Conservation (phyloP, 306 rosid species). For the Rosa lucieae region DNA sequence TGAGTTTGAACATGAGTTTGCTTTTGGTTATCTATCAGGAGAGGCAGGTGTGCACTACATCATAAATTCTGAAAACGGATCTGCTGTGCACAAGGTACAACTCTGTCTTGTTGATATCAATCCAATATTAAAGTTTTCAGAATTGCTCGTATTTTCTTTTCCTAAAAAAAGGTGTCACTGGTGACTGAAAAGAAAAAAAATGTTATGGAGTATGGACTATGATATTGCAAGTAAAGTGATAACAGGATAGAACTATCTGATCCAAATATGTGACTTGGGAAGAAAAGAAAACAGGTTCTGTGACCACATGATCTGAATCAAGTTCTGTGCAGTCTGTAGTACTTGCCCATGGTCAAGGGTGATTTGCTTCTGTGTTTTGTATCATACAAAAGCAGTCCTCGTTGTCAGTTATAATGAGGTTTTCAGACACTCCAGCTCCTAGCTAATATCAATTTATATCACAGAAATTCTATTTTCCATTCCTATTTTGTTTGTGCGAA, state of each 20-base stretch:
- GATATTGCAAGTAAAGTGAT: not conserved
- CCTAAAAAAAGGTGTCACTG: not conserved
- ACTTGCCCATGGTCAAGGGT: not conserved
- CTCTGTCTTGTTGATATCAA: conserved; percentile 22
- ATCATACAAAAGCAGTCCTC: not conserved
- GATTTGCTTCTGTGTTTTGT: not conserved
- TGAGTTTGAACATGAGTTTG: conserved; percentile 76
- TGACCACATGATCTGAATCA: not conserved
- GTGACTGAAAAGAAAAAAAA: not conserved
- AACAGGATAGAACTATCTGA: not conserved
- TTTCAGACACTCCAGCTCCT: not conserved
- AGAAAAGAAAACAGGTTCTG: not conserved
- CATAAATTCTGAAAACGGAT: conserved; percentile 46
- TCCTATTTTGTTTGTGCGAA: not conserved
- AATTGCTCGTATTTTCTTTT: not conserved
- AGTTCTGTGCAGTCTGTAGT: not conserved
- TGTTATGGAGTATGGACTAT: not conserved
- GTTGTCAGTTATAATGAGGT: not conserved
- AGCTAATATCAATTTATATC: not conserved
- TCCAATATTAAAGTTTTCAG: not conserved
- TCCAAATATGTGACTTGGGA: not conserved
- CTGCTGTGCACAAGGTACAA: conserved; percentile 47
- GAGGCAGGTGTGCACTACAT: conserved; percentile 73
- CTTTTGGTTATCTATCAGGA: conserved; percentile 82
- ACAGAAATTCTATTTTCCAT: not conserved